Conservation (phyloP, 139 green algal genomes). For the Gonium pectorale region DNA sequence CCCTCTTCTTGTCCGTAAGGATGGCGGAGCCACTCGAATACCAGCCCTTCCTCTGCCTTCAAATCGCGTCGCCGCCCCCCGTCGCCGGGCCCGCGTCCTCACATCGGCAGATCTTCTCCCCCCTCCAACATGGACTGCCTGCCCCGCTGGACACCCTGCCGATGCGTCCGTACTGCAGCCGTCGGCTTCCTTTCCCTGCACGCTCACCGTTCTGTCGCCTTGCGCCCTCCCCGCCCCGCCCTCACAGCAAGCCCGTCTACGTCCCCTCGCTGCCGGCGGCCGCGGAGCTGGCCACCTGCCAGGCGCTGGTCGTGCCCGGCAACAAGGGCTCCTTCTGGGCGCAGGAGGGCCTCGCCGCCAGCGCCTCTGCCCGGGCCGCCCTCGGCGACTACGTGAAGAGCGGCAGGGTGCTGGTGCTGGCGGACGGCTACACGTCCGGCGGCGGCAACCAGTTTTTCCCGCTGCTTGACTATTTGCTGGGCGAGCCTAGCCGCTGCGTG, state of each 20-base stretch:
- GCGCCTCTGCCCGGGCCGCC: neutral
- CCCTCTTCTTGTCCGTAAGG: too few relatives aligned
- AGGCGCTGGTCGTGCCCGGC: conserved; percentile 4
- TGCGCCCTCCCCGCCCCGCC: neutral
- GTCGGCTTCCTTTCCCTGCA: neutral
- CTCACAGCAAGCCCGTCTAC: neutral
- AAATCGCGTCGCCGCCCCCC: too few relatives aligned
- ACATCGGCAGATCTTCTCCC: neutral
- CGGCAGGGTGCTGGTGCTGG: conserved; percentile 14
- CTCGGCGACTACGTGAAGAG: neutral
- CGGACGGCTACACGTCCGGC: neutral
- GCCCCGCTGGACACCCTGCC: neutral
- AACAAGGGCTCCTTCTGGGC: conserved; percentile 31
- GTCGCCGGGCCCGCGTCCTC: too few relatives aligned
- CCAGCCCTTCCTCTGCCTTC: too few relatives aligned
- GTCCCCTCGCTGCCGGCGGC: neutral
- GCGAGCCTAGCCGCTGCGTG: neutral
- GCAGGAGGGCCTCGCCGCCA: neutral
- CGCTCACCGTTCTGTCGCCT: neutral
- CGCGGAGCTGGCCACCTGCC: neutral
- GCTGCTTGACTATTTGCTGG: neutral
- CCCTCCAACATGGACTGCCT: neutral
- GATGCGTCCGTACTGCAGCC: neutral
- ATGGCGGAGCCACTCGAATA: too few relatives aligned
- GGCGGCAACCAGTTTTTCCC: conserved; percentile 8